Evolutionary conservation across 2,329 filamentous ascomycete genomes (phyloP).

Genomic region (Colletotrichum sp.): DNA sequence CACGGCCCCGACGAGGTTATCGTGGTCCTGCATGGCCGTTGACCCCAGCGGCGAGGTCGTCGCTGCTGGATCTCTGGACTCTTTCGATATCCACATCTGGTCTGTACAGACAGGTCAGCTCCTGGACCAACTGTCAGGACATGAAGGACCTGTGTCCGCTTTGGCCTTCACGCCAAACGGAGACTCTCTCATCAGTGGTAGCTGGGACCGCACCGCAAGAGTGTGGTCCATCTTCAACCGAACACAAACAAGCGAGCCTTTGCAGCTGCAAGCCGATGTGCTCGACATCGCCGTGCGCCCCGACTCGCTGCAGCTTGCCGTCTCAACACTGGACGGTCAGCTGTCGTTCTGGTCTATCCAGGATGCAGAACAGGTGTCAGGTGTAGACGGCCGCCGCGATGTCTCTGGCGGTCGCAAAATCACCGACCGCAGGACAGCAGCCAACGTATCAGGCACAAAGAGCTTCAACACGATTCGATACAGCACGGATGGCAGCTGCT

Average conservation of each 20-base stretch:
- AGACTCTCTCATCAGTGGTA: constrained; percentile 83
- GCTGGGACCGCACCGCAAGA: constrained; percentile 94
- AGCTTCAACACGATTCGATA: constrained; percentile 88
- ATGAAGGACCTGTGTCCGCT: constrained; percentile 91
- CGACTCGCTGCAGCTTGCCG: constrained; percentile 88
- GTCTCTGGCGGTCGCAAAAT: constrained; percentile 91
- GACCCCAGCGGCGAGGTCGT: constrained; percentile 97
- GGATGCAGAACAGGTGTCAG: constrained; percentile 84
- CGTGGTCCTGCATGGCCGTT: constrained; percentile 94
- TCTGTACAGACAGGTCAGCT: constrained; percentile 97
- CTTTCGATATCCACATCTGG: constrained; percentile 98
- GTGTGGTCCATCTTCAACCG: constrained; percentile 96
- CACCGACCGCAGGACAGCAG: constrained; percentile 86
- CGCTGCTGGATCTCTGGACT: constrained; percentile 92
- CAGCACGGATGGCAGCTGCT: constrained; percentile 88
- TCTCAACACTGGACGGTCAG: constrained; percentile 92
- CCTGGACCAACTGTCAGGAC: constrained; percentile 86
- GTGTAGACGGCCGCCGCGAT: constrained; percentile 88
- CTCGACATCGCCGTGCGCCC: constrained; percentile 86
- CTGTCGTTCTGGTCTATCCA: constrained; percentile 93
- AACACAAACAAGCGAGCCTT: constrained; percentile 91
- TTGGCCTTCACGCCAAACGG: constrained; percentile 90
- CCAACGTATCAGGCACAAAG: constrained; percentile 89
- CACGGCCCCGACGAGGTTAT: constrained; percentile 87
- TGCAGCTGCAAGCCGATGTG: constrained; percentile 92